These are phyloP conservation scores for Canna indica DNA, from an alignment of 176 grass and related monocot species.

Conservation along the genomic window DNA sequence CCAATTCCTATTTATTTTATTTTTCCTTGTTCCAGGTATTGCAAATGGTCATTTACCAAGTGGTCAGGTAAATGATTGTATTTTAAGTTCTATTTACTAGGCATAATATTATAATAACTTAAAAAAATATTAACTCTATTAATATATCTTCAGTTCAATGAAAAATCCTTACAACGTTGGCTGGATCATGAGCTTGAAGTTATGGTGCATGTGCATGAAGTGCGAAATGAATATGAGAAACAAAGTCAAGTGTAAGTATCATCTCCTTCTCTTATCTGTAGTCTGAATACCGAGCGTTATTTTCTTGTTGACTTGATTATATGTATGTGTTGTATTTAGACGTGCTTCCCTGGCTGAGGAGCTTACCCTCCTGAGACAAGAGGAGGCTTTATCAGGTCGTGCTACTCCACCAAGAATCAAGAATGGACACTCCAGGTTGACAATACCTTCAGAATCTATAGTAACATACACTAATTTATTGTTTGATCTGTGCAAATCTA, in stretches of 20 bases:
- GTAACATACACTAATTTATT: not conserved
- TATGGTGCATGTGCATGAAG: constrained; percentile 97
- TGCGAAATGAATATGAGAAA: constrained; percentile 93
- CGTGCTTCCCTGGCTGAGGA: constrained; percentile 88
- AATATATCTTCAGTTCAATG: constrained; percentile 53
- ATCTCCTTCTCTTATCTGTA: constrained; percentile 16
- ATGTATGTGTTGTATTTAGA: constrained; percentile 29
- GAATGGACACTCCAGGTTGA: constrained; percentile 75
- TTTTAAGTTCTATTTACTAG: constrained; percentile 10
- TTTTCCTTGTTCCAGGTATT: constrained; percentile 32
- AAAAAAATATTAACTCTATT: not conserved
- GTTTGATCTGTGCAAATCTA: not conserved
- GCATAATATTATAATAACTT: not conserved
- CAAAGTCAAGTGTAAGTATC: constrained; percentile 96
- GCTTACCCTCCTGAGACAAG: constrained; percentile 79
- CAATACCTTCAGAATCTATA: not conserved
- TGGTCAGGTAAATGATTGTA: constrained; percentile 55
- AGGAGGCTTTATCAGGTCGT: constrained; percentile 40
- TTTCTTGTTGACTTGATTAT: constrained; percentile 2
- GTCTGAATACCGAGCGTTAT: not conserved
- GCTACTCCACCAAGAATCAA: constrained; percentile 62
- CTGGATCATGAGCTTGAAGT: constrained; percentile 99
- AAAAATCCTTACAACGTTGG: constrained; percentile 88
- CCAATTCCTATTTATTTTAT: constrained; percentile 2
- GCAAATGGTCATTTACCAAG: constrained; percentile 62